Evolutionary conservation across 768 basidiomycete genomes (phyloP), one percentile per base, ranked within the genome.

Genomic region (Leucocoprinus leucothites): DNA sequence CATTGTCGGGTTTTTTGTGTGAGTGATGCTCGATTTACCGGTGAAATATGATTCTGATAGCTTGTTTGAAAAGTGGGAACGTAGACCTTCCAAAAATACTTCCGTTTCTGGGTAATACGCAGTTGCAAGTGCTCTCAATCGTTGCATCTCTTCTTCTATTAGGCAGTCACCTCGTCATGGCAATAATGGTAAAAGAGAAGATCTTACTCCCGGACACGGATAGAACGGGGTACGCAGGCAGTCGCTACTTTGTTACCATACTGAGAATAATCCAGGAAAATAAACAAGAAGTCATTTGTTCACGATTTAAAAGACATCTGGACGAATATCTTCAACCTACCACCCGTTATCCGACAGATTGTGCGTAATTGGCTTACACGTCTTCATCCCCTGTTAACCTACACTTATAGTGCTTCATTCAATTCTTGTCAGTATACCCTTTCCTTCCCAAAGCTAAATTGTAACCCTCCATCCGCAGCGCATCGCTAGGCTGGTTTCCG

Each of bases 401-500:
- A 35, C 19, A 25, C 36, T 31, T 50, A 9, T 53, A 92, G 91
- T 92, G 82, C 60, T 69, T 87, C 25, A 84, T 90, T 18, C 88
- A 91, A 70, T 89, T 90, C 68, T 90, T 91, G 86, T 91, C 65
- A 62, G 85, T 70, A 38, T 38, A 34, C 24, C n/a, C 31, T 38
- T 19, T 6, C 34, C 31, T 1, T 44, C 49, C 49, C 4, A 46
- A 47, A 44, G 9, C 38, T 18, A n/a, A 35, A 31, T 9, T 50
- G 21, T 44, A 28, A 42, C 24, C 22, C 4, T 24, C 41, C 9
- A 19, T 31, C 16, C 14, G 9, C 53, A 92, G 91, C 57, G 80
- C 85, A 11, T 95, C 85, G 85, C 77, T 94, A 57, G 89, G 83
- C 7, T 98, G 96, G 96, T 97, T 96, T 64, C 94, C 95, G 0